Evolutionary conservation across 352 stramenopile species (phyloP).

Genomic region (Blastocystis sp.): DNA sequence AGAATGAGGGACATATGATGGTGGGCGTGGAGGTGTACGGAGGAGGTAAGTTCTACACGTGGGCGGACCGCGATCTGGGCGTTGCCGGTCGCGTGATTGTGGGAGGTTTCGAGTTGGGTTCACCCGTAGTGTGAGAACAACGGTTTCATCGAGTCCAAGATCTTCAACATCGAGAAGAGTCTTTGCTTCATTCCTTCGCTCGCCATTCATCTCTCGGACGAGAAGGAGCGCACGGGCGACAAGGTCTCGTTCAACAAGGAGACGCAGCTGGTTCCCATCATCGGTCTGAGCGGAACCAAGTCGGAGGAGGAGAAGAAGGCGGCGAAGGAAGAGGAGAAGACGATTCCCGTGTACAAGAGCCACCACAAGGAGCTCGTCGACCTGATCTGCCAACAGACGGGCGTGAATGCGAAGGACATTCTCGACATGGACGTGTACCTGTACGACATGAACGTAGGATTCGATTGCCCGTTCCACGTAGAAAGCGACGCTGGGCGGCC

Average conservation of each 20-base stretch:
- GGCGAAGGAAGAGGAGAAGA: constrained; percentile 13
- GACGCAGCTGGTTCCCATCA: constrained; percentile 82
- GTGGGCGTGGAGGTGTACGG: constrained; percentile 73
- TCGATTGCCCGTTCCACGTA: constrained; percentile 75
- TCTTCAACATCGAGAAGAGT: constrained; percentile 81
- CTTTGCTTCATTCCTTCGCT: constrained; percentile 89
- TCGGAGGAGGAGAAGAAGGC: background rate
- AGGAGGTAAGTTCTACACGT: constrained; percentile 92
- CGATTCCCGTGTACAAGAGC: background rate
- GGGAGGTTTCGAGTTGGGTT: constrained; percentile 2
- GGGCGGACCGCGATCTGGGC: constrained; percentile 88
- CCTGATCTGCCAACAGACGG: constrained; percentile 16
- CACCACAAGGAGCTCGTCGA: constrained; percentile 45
- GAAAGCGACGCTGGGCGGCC: constrained; percentile 75
- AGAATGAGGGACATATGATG: constrained; percentile 72
- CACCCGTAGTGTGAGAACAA: constrained; percentile 26
- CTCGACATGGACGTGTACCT: constrained; percentile 50
- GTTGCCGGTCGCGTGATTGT: constrained; percentile 82
- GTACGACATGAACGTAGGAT: constrained; percentile 10
- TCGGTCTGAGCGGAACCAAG: constrained; percentile 62
- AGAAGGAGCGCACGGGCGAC: constrained; percentile 60
- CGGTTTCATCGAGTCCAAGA: constrained; percentile 58
- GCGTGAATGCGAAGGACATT: background rate
- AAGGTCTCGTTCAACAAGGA: constrained; percentile 87
- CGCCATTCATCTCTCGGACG: constrained; percentile 84